phyloP scores from a whole-genome alignment of 176 grass and related monocot species.

The Rhynchospora pubera region DNA sequence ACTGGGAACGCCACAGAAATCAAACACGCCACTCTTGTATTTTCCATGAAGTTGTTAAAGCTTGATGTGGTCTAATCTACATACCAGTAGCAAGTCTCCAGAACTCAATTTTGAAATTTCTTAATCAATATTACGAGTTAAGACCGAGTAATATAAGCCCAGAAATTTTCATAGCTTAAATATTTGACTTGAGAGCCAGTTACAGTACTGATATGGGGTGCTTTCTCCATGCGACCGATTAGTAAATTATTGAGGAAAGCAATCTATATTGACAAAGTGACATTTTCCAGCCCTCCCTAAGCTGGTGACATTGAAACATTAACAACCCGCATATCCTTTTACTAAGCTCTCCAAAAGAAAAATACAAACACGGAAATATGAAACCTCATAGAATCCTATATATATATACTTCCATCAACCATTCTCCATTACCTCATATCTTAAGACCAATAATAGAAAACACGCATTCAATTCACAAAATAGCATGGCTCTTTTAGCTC shows the following conservation, averaged over 20 bases:
- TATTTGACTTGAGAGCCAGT: background rate
- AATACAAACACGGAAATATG: background rate
- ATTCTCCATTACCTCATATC: background rate
- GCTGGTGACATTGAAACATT: conserved; percentile 11
- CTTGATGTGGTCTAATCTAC: background rate
- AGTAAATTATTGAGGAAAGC: background rate
- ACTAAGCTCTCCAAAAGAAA: background rate
- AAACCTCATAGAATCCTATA: background rate
- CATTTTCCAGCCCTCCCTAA: background rate
- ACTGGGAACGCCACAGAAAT: background rate
- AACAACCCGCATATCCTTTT: background rate
- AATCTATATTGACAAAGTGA: conserved; percentile 18
- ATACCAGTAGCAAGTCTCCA: background rate
- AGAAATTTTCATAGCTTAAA: background rate
- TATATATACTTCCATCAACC: background rate
- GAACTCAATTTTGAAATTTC: background rate
- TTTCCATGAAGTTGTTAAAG: background rate
- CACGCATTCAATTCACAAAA: background rate
- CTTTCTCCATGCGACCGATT: background rate
- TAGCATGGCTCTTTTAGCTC: background rate
- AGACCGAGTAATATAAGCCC: conserved; percentile 1
- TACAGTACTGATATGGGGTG: background rate
- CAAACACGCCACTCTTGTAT: background rate
- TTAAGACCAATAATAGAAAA: background rate
- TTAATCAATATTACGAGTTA: background rate